phyloP scores from a whole-genome alignment of 495 filamentous ascomycete genomes.

The Elaphomyces granulatus region DNA sequence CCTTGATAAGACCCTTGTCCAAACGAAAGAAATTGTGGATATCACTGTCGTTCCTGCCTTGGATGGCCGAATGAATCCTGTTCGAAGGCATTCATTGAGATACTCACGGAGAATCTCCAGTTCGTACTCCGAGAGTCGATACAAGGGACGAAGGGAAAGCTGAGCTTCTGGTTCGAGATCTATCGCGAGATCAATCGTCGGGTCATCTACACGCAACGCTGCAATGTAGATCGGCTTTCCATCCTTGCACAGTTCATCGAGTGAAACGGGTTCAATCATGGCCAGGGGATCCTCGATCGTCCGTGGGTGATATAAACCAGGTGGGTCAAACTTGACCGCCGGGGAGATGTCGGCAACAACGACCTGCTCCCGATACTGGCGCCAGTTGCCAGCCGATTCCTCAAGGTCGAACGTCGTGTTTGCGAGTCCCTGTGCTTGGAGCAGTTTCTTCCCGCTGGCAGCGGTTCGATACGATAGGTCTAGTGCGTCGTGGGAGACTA shows the following conservation, averaged over 20 bases:
- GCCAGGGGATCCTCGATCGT: background rate
- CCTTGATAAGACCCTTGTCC: no score
- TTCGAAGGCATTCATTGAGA: background rate
- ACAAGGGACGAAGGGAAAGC: background rate
- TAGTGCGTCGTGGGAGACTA: background rate
- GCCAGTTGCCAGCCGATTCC: background rate
- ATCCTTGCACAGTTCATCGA: background rate
- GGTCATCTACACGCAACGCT: background rate
- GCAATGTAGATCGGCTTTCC: background rate
- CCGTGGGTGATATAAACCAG: background rate
- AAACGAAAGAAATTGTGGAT: no score
- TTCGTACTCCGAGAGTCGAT: background rate
- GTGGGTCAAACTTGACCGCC: background rate
- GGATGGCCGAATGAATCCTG: background rate
- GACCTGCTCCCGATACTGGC: background rate
- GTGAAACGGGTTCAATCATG: background rate
- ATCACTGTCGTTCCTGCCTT: background rate
- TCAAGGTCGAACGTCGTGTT: background rate
- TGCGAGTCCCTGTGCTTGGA: background rate
- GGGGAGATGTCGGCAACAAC: background rate
- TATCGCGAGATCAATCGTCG: background rate
- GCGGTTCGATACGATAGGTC: background rate
- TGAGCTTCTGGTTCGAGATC: background rate
- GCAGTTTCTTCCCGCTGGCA: background rate
- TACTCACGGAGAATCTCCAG: background rate